phyloP scores from a whole-genome alignment of 129 eudicot species.

The Pulicaria dysenterica region DNA sequence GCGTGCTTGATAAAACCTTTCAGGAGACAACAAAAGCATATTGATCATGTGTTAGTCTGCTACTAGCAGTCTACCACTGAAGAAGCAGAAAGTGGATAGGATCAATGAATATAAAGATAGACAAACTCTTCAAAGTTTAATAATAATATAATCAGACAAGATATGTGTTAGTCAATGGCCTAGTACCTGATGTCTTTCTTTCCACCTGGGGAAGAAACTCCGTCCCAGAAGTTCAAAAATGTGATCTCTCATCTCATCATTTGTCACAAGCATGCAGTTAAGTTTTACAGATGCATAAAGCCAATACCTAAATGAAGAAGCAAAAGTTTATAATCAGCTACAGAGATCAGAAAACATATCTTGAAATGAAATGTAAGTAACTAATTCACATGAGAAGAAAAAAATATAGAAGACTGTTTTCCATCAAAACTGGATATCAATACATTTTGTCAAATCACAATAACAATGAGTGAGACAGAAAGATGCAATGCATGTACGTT shows the following conservation, averaged over 20 bases:
- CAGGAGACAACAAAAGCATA: background rate
- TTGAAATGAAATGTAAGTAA: background rate
- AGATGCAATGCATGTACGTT: no score
- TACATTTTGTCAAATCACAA: no score
- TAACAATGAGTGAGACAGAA: no score
- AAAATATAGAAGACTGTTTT: no score
- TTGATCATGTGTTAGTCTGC: conserved; percentile 8
- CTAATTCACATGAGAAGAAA: conserved; percentile 1
- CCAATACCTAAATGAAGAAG: conserved; percentile 69
- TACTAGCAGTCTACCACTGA: conserved; percentile 9
- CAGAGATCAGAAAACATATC: background rate
- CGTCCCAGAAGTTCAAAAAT: conserved; percentile 94
- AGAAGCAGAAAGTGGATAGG: background rate
- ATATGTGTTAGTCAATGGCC: background rate
- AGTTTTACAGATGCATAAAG: conserved; percentile 91
- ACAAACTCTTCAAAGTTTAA: background rate
- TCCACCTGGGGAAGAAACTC: conserved; percentile 83
- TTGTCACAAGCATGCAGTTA: conserved; percentile 87
- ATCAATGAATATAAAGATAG: background rate
- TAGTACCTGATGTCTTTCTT: conserved; percentile 89
- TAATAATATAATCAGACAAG: background rate
- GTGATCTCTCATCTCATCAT: conserved; percentile 99
- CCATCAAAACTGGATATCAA: no score
- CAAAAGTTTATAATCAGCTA: conserved; percentile 4
- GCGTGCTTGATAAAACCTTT: conserved; percentile 8